phyloP scores from a whole-genome alignment of 2,329 filamentous ascomycete genomes.

The Diaporthe destruens region DNA sequence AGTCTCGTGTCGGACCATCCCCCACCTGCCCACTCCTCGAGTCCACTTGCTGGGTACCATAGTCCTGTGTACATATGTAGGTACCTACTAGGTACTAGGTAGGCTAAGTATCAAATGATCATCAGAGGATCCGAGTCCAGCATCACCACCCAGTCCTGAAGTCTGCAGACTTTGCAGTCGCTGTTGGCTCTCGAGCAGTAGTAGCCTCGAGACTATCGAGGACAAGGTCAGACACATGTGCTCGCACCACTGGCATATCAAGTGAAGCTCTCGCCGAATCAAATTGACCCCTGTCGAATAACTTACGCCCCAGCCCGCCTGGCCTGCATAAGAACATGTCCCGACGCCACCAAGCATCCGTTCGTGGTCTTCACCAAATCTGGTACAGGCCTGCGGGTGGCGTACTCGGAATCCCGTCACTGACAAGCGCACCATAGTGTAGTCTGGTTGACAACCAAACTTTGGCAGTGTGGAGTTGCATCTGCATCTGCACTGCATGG shows the following conservation, averaged over 20 bases:
- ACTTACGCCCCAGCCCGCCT: not conserved
- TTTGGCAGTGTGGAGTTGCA: not conserved
- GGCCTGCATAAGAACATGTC: not conserved
- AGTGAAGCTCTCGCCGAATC: not conserved
- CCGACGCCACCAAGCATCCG: not conserved
- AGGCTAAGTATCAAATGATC: not conserved
- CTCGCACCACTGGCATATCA: no score
- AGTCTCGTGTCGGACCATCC: not conserved
- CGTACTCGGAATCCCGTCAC: not conserved
- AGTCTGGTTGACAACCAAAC: conserved; percentile 15
- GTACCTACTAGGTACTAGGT: no score
- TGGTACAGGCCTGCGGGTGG: not conserved
- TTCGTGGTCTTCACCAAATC: not conserved
- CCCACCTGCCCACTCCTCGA: not conserved
- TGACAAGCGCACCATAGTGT: not conserved
- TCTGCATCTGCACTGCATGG: no score
- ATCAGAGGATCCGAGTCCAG: conserved; percentile 4
- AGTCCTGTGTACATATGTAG: no score
- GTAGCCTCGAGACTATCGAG: not conserved
- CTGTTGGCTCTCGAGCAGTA: no score
- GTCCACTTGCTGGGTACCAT: no score
- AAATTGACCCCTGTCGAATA: not conserved
- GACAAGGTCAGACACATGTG: not conserved
- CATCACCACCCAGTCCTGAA: not conserved
- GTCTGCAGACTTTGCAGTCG: not conserved